These are phyloP conservation scores for Solanum sitiens DNA, from an alignment of 257 asterid species.

Conservation along the genomic window DNA sequence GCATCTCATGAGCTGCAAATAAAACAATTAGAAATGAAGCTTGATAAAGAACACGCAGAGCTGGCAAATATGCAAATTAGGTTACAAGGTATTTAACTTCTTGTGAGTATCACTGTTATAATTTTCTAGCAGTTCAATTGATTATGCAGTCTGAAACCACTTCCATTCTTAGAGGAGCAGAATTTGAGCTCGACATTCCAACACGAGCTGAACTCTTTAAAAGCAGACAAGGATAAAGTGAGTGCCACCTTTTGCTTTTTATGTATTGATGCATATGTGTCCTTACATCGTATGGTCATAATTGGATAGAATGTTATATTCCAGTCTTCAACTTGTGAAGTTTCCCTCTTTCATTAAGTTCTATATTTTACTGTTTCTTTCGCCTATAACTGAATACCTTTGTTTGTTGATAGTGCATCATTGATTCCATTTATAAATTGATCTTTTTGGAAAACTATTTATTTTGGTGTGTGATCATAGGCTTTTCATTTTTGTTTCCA, in stretches of 20 bases:
- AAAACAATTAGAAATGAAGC: slow-evolving; percentile 45
- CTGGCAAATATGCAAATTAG: slow-evolving; percentile 32
- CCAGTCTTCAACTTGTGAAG: not conserved
- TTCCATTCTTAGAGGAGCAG: slow-evolving; percentile 69
- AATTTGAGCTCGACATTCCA: slow-evolving; percentile 51
- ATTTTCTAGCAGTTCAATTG: not conserved
- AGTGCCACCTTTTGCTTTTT: slow-evolving; percentile 15
- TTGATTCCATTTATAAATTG: not conserved
- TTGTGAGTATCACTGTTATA: not conserved
- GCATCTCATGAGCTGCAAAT: slow-evolving; percentile 55
- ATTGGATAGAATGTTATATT: not conserved
- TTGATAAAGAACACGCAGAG: slow-evolving; percentile 61
- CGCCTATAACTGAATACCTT: not conserved
- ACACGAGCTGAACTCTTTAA: slow-evolving; percentile 61
- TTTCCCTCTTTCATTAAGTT: not conserved
- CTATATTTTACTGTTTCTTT: not conserved
- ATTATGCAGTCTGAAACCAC: slow-evolving; percentile 20
- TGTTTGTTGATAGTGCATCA: not conserved
- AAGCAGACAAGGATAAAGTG: slow-evolving; percentile 59
- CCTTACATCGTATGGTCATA: not conserved
- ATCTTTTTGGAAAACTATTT: not conserved
- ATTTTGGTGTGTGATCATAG: not conserved
- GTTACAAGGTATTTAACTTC: slow-evolving; percentile 51
- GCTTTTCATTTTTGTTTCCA: not conserved
- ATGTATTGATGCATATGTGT: not conserved